Conservation (phyloP, 192 early-diverging fungal species). For the Backusella circina region DNA sequence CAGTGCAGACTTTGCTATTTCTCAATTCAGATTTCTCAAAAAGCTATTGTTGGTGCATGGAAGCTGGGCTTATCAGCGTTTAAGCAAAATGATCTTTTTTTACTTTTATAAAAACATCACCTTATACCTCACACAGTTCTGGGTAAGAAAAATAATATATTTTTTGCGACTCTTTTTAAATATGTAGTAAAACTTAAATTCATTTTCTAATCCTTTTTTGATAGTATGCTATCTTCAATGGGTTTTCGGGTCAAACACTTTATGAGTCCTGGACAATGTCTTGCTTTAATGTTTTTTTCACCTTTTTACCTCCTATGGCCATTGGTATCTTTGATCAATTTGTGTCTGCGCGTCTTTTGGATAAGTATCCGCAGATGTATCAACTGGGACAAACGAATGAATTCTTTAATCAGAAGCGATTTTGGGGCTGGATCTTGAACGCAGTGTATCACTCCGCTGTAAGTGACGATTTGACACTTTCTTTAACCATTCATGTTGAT, state of each 20-base stretch:
- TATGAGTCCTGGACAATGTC: conserved; percentile 94
- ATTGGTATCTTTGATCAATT: conserved; percentile 95
- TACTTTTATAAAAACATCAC: conserved; percentile 98
- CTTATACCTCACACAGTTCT: conserved; percentile 93
- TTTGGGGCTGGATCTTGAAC: conserved; percentile 91
- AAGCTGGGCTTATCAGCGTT: conserved; percentile 86
- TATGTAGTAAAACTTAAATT: no score
- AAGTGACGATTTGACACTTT: conserved; percentile 6
- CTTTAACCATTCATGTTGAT: no score
- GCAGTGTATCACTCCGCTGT: conserved; percentile 90
- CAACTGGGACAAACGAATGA: conserved; percentile 41
- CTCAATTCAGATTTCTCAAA: conserved; percentile 89
- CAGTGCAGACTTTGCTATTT: conserved; percentile 94
- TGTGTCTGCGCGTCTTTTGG: conserved; percentile 80
- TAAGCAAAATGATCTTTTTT: conserved; percentile 92
- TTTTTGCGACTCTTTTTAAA: no score
- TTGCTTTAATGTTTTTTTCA: conserved; percentile 89
- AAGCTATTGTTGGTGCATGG: conserved; percentile 93
- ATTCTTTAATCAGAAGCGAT: conserved; percentile 75
- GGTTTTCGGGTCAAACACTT: conserved; percentile 88
- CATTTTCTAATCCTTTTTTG: background rate
- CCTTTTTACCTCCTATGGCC: conserved; percentile 83
- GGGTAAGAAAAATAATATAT: conserved; percentile 63
- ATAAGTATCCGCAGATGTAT: conserved; percentile 93
- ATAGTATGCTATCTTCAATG: conserved; percentile 77